Percentiles rank a stretch among this genome's conserved stretches.
Conservation (phyloP, 202 grass and related monocot genomes). For the Schoenoplectus triqueter region DNA sequence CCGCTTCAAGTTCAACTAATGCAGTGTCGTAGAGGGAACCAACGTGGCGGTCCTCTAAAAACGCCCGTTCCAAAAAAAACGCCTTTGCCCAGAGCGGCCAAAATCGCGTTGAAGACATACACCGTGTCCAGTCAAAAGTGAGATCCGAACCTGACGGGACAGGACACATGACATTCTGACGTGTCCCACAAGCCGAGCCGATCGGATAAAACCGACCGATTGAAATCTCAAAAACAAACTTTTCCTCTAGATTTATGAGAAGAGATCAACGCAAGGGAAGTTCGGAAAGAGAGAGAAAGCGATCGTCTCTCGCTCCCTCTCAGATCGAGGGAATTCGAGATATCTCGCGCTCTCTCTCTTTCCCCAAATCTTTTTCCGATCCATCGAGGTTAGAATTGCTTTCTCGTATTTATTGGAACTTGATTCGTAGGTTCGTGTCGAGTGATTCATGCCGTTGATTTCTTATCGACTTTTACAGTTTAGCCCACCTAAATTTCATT, state of each 20-base stretch:
- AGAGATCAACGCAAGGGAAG: conserved; percentile 28
- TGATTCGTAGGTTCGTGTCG: background rate
- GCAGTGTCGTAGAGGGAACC: conserved; percentile 18
- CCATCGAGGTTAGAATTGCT: conserved; percentile 10
- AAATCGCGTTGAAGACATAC: background rate
- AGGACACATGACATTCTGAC: conserved; percentile 29
- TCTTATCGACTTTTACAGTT: background rate
- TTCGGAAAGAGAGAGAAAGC: conserved; percentile 33
- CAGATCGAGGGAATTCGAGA: conserved; percentile 20
- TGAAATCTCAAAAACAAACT: conserved; percentile 17
- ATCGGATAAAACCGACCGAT: conserved; percentile 29
- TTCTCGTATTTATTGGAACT: background rate
- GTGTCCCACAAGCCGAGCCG: conserved; percentile 40
- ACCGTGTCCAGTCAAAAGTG: background rate
- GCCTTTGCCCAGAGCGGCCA: background rate
- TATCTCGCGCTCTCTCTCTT: conserved; percentile 26
- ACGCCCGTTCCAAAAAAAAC: conserved; percentile 24
- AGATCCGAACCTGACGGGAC: background rate
- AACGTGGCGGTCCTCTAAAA: conserved; percentile 4
- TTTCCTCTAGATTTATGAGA: conserved; percentile 29
- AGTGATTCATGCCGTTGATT: background rate
- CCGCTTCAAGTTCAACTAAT: background rate
- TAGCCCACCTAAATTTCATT: background rate
- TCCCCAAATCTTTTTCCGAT: conserved; percentile 11
- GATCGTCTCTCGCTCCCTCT: conserved; percentile 22